These are phyloP conservation scores for Arthroderma sp. DNA, from an alignment of 2,329 filamentous ascomycete genomes.

Conservation along the genomic window DNA sequence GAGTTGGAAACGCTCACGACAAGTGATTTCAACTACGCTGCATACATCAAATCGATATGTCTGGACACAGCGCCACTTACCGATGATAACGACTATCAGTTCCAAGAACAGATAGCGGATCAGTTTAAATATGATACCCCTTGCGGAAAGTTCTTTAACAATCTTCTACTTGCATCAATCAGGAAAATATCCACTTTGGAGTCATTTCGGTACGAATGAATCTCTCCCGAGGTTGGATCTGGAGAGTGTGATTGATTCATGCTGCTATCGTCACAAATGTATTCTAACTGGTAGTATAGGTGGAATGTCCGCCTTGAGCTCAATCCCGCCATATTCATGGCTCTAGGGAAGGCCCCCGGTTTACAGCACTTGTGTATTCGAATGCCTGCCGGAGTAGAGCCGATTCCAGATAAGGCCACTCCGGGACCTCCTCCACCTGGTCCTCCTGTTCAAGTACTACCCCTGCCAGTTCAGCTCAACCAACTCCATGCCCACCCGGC, in stretches of 20 bases:
- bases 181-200: slow-evolving; percentile 46
- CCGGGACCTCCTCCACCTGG: slow-evolving; percentile 41
- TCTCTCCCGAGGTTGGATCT: not conserved
- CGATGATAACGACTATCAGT: slow-evolving; percentile 30
- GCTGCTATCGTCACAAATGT: not conserved
- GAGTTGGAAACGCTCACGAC: slow-evolving; percentile 51
- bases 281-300: slow-evolving; percentile 23
- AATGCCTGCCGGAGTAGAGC: slow-evolving; percentile 42
- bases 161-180: slow-evolving; percentile 45
- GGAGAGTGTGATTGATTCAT: not conserved
- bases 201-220: slow-evolving; percentile 40
- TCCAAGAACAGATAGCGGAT: slow-evolving; percentile 39
- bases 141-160: slow-evolving; percentile 54
- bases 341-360: slow-evolving; percentile 43
- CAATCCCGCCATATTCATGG: slow-evolving; percentile 45
- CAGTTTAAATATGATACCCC: slow-evolving; percentile 44
- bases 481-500: slow-evolving; percentile 13
- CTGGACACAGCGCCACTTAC: slow-evolving; percentile 46
- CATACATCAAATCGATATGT: slow-evolving; percentile 44
- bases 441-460: slow-evolving; percentile 10
- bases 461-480: slow-evolving; percentile 19
- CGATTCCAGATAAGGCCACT: slow-evolving; percentile 31
- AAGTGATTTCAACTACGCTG: slow-evolving; percentile 52
- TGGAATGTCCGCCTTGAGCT: slow-evolving; percentile 56
- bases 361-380: slow-evolving; percentile 47